Evolutionary conservation across 2,329 filamentous ascomycete species (phyloP), one percentile per base, ranked within the genome.

Genomic region (Aspergillus ochraceus): DNA sequence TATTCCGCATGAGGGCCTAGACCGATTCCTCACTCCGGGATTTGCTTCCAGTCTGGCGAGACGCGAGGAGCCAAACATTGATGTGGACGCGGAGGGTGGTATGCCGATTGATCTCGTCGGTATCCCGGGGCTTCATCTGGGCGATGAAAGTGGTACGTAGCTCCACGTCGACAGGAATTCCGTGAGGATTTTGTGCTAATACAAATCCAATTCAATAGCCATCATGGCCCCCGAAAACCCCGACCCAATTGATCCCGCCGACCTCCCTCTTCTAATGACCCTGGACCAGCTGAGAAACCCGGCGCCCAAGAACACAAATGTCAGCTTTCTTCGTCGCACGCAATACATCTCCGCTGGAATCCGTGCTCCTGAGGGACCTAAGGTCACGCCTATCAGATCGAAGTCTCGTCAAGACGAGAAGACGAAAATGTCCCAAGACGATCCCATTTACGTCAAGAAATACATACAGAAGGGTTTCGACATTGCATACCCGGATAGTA

Each of bases 61-160:
- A 71, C 92, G 97, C 71, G 95, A 98, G 80, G 91, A 94, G 55
- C 83, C 97, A 52, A 98, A 97, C 73, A 95, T 99, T 62, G 95
- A 99, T 78, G 92, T 92, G 30, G 95, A 99, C 85, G 95, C 93
- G 9, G 95, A 99, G 81, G 85, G 98, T 68, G 95, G 95, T 59
- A 98, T 99, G 95, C 92, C 93, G 60, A 87, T 99, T 73, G 94
- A 98, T 75, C 80, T 99, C 67, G 90, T 98, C 59, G 95, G 95
- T 70, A 91, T 98, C 80, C 94, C 94, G 6, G 92, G 93, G 30
- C 88, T 98, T 59, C 97, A 98, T 71, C 89, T 98, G 70, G 94
- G 93, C 60, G 92, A 98, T 75, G 94, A 98, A 81, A 90, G 90
- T 79, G 92, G 93, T 97, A 83, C 62, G 81, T 73, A 49, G 46